These are phyloP conservation scores for Pythium rishiriense DNA, from an alignment of 352 stramenopile genomes.

Conservation along the genomic window DNA sequence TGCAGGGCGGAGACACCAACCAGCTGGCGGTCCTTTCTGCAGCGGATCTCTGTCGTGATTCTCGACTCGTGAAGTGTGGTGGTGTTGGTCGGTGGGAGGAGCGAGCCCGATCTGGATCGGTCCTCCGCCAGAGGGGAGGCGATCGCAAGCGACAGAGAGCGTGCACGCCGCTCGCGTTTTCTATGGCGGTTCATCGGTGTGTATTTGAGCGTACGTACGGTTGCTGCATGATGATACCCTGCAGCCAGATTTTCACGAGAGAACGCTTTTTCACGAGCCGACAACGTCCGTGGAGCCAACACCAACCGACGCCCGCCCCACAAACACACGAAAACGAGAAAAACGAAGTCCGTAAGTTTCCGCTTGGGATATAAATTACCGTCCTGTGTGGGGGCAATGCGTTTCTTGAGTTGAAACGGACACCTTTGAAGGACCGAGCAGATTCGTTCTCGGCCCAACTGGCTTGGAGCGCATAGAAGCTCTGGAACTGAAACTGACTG, in stretches of 20 bases:
- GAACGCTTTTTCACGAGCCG: background rate
- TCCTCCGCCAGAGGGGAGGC: slow-evolving; percentile 3
- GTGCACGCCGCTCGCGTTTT: background rate
- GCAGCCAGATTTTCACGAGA: background rate
- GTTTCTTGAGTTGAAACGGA: slow-evolving; percentile 6
- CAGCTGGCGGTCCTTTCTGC: slow-evolving; percentile 20
- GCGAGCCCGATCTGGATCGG: too few species aligned
- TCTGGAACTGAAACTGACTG: slow-evolving; percentile 4
- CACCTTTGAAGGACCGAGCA: background rate
- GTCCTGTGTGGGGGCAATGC: background rate
- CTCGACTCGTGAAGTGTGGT: background rate
- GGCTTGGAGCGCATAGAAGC: slow-evolving; percentile 5
- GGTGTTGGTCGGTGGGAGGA: too few species aligned
- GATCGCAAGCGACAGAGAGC: slow-evolving; percentile 20
- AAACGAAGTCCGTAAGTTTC: slow-evolving; percentile 1
- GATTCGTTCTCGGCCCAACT: background rate
- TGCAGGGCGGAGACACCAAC: slow-evolving; percentile 15
- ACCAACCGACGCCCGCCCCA: background rate
- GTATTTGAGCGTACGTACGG: background rate
- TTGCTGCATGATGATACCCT: background rate
- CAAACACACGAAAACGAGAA: slow-evolving; percentile 1
- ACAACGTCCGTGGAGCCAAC: slow-evolving; percentile 4
- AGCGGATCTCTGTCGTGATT: slow-evolving; percentile 6
- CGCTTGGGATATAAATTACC: background rate
- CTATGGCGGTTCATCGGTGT: background rate